These are phyloP conservation scores for Heterococcus sp. DNA, from an alignment of 108 stramenopile species.

Conservation along the genomic window DNA sequence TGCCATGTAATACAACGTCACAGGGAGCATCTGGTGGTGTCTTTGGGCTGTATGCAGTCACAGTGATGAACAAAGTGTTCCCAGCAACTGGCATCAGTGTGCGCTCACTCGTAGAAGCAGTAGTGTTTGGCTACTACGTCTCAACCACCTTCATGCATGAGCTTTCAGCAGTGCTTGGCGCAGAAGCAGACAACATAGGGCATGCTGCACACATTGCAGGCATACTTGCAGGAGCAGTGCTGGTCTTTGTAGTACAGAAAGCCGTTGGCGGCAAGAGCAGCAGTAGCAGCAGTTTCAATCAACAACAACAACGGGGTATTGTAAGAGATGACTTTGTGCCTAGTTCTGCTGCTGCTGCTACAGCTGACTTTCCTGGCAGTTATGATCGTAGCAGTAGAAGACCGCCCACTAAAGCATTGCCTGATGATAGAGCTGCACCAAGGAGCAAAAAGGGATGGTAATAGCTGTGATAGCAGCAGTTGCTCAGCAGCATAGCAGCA, in stretches of 20 bases:
- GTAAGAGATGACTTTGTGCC: neutral
- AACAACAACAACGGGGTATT: neutral
- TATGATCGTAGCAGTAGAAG: neutral
- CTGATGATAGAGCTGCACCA: too few species aligned
- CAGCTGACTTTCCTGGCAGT: neutral
- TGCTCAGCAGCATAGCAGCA: too few species aligned
- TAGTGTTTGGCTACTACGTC: slow-evolving; percentile 38
- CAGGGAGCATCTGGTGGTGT: slow-evolving; percentile 13
- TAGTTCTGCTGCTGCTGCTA: neutral
- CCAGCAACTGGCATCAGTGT: neutral
- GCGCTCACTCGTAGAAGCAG: slow-evolving; percentile 22
- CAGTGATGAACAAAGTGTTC: slow-evolving; percentile 11
- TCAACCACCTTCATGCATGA: slow-evolving; percentile 8
- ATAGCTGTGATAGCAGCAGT: too few species aligned
- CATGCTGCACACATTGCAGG: slow-evolving; percentile 36
- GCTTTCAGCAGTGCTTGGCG: slow-evolving; percentile 6
- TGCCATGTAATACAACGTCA: too few species aligned
- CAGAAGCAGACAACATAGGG: neutral
- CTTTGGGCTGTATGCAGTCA: slow-evolving; percentile 23
- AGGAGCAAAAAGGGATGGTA: too few species aligned
- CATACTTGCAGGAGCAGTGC: neutral
- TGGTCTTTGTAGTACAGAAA: neutral
- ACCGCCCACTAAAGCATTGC: too few species aligned
- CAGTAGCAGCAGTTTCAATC: neutral
- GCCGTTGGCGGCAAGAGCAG: neutral